Evolutionary conservation across 768 basidiomycete genomes (phyloP).

Genomic region (Kwoniella heveanensis): DNA sequence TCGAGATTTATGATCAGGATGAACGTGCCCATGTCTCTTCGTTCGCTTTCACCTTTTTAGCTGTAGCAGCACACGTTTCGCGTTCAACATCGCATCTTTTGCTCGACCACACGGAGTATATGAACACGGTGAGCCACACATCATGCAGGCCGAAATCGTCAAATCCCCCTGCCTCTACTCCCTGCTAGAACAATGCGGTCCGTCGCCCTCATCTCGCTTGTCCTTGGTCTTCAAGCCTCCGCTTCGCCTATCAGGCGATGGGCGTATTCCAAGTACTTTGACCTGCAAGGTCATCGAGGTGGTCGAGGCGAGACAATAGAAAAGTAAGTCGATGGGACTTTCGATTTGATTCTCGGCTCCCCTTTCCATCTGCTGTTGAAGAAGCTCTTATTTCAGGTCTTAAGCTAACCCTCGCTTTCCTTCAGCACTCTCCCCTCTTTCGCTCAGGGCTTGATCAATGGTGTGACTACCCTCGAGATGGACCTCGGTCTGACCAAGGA

Average conservation of each 20-base stretch:
- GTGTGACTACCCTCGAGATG: constrained; percentile 73
- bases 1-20: too few species aligned
- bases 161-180: background rate
- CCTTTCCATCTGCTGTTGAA: too few species aligned
- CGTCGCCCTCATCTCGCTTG: constrained; percentile 10
- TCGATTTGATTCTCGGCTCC: too few species aligned
- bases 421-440: constrained; percentile 67
- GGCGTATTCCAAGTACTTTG: constrained; percentile 39
- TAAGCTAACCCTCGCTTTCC: too few species aligned
- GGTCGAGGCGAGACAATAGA: constrained; percentile 75
- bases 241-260: constrained; percentile 33
- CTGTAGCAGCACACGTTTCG: background rate
- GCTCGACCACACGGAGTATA: background rate
- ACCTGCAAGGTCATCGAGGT: constrained; percentile 60
- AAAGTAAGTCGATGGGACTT: constrained; percentile 51
- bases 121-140: background rate
- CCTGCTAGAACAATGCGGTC: constrained; percentile 8
- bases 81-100: too few species aligned
- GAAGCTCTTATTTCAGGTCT: too few species aligned
- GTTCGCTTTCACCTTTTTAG: background rate
- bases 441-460: constrained; percentile 76
- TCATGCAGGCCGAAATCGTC: background rate
- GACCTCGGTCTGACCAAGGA: constrained; percentile 64
- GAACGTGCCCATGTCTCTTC: background rate
- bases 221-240: constrained; percentile 8